These are phyloP conservation scores for Panicum hallii DNA, from an alignment of 202 grass and related monocot species.

Conservation along the genomic window DNA sequence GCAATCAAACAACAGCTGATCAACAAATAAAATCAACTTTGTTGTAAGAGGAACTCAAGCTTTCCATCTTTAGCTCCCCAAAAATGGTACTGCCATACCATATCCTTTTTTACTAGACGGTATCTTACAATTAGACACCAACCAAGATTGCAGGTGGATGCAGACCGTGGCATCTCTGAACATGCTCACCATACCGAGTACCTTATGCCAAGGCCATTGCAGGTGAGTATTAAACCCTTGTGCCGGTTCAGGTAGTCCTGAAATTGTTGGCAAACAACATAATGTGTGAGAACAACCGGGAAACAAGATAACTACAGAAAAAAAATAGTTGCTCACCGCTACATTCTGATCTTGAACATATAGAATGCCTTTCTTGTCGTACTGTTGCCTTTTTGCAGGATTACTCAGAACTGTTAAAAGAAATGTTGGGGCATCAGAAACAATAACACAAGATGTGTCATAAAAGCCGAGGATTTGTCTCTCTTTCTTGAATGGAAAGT, in stretches of 20 bases:
- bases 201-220: constrained; percentile 91
- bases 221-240: constrained; percentile 97
- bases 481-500: constrained; percentile 4
- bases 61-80: not conserved
- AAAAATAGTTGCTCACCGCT: constrained; percentile 52
- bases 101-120: constrained; percentile 6
- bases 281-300: not conserved
- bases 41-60: constrained; percentile 44
- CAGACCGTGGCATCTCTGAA: constrained; percentile 14
- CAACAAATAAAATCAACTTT: constrained; percentile 62
- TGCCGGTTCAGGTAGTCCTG: constrained; percentile 95
- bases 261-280: constrained; percentile 23
- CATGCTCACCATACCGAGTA: constrained; percentile 66
- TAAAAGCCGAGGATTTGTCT: not conserved
- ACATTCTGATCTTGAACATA: constrained; percentile 85
- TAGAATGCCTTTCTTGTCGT: constrained; percentile 75
- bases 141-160: constrained; percentile 1
- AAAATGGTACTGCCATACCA: constrained; percentile 26
- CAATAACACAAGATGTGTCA: not conserved
- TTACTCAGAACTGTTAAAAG: constrained; percentile 80
- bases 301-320: constrained; percentile 11
- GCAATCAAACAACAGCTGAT: constrained; percentile 49
- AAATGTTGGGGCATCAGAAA: constrained; percentile 45
- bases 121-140: constrained; percentile 41
- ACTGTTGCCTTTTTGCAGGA: constrained; percentile 83